A percentile compares a stretch with the other conserved stretches of the same genome.
Evolutionary conservation across 345 rosid species (phyloP).

Genomic region (Alliaria petiolata): DNA sequence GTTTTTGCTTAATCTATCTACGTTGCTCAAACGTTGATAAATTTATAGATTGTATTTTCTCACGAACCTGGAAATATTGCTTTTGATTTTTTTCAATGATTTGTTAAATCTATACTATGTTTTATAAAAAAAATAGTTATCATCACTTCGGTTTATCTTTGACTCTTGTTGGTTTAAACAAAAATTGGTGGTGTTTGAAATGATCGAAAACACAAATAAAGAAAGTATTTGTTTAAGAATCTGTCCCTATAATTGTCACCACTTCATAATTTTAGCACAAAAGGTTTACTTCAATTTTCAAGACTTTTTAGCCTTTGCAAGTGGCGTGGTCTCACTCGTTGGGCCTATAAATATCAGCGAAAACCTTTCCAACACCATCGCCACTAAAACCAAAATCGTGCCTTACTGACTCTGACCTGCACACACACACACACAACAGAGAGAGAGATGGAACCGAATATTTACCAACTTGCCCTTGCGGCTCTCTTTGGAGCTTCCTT

Average conservation of each 20-base stretch:
- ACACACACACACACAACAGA: slow-evolving; percentile 3
- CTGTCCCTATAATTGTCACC: neutral
- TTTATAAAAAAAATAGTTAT: too few species aligned
- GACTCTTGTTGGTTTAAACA: too few species aligned
- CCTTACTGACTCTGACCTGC: slow-evolving; percentile 17
- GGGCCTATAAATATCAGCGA: slow-evolving; percentile 34
- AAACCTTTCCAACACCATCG: slow-evolving; percentile 13
- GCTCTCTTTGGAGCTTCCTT: slow-evolving; percentile 96
- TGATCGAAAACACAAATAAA: slow-evolving; percentile 10
- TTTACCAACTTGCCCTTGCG: slow-evolving; percentile 88
- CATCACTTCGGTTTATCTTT: too few species aligned
- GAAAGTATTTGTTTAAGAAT: neutral
- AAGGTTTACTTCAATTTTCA: slow-evolving; percentile 20
- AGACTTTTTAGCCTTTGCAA: slow-evolving; percentile 16
- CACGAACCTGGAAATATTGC: too few species aligned
- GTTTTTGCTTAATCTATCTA: too few species aligned
- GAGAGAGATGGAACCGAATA: slow-evolving; percentile 59
- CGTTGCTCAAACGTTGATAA: too few species aligned
- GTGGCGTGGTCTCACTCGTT: slow-evolving; percentile 16
- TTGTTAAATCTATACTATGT: too few species aligned
- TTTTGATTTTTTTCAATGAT: too few species aligned
- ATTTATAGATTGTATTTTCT: too few species aligned
- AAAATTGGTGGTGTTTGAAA: slow-evolving; percentile 5
- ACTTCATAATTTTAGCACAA: neutral
- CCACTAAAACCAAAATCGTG: slow-evolving; percentile 20